Evolutionary conservation across 179 eudicot genomes (phyloP).

Genomic region (Spinacia oleracea): DNA sequence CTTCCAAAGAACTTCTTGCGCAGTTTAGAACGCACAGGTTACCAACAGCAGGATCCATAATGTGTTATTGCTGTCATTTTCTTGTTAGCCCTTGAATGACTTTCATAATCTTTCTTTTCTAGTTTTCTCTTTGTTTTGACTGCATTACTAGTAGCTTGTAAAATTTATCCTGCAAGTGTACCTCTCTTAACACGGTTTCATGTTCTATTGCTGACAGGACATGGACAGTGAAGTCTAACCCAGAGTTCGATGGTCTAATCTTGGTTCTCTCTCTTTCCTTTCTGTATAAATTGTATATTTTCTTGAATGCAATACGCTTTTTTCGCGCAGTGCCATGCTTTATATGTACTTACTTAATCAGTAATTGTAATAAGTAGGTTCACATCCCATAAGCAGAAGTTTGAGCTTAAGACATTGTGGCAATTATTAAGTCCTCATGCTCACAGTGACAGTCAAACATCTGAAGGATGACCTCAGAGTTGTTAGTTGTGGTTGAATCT

Average conservation of each 20-base stretch:
- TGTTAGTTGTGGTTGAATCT: neutral
- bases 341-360: neutral
- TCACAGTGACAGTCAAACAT: constrained; percentile 2
- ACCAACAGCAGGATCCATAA: neutral
- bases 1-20: constrained; percentile 1
- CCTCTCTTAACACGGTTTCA: constrained; percentile 18
- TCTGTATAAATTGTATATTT: constrained; percentile 17
- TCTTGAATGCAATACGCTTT: neutral
- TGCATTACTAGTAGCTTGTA: constrained; percentile 8
- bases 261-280: constrained; percentile 66
- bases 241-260: constrained; percentile 75
- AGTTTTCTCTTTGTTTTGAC: neutral
- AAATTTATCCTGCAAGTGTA: neutral
- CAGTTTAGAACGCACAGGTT: neutral
- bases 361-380: neutral
- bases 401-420: constrained; percentile 7
- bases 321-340: neutral
- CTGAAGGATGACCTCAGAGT: neutral
- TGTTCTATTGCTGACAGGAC: constrained; percentile 68
- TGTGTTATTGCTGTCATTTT: neutral
- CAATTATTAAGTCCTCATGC: neutral
- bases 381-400: neutral
- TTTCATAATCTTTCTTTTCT: neutral
- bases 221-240: constrained; percentile 87
- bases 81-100: neutral